These are phyloP conservation scores for Anisodus tanguticus DNA, from an alignment of 257 asterid genomes.

Conservation along the genomic window DNA sequence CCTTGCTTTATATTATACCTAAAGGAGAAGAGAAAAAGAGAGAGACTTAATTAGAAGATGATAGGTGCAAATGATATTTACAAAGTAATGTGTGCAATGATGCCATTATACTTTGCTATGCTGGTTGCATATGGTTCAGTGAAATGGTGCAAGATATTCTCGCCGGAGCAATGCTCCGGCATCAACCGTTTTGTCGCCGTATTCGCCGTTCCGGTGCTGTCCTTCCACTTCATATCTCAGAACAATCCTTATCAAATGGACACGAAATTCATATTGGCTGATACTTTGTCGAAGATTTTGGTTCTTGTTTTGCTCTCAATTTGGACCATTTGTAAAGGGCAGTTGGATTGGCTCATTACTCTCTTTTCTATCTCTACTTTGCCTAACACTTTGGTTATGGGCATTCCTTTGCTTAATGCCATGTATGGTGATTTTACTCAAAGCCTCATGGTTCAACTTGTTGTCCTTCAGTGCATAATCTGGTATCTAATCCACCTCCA, in stretches of 20 bases:
- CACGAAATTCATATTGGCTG: constrained; percentile 62
- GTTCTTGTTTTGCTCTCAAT: constrained; percentile 45
- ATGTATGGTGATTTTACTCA: constrained; percentile 78
- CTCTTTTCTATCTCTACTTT: constrained; percentile 71
- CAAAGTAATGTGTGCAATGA: constrained; percentile 77
- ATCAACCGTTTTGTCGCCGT: constrained; percentile 74
- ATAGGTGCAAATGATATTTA: constrained; percentile 59
- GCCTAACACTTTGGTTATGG: constrained; percentile 78
- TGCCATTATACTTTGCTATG: constrained; percentile 75
- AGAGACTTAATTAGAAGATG: constrained; percentile 38
- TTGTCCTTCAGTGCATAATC: constrained; percentile 76
- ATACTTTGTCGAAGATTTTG: constrained; percentile 54
- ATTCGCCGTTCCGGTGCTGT: constrained; percentile 70
- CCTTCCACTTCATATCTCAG: constrained; percentile 75
- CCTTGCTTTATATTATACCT: neutral
- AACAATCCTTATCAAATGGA: constrained; percentile 80
- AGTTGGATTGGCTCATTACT: constrained; percentile 70
- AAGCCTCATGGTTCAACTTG: constrained; percentile 69
- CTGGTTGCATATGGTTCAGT: constrained; percentile 66
- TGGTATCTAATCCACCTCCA: constrained; percentile 44
- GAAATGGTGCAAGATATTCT: constrained; percentile 68
- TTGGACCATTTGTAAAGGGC: constrained; percentile 52
- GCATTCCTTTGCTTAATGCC: constrained; percentile 72
- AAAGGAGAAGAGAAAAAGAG: neutral
- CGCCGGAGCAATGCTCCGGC: constrained; percentile 80